phyloP scores from a whole-genome alignment of 768 basidiomycete genomes.

The Psilocybe azurescens region DNA sequence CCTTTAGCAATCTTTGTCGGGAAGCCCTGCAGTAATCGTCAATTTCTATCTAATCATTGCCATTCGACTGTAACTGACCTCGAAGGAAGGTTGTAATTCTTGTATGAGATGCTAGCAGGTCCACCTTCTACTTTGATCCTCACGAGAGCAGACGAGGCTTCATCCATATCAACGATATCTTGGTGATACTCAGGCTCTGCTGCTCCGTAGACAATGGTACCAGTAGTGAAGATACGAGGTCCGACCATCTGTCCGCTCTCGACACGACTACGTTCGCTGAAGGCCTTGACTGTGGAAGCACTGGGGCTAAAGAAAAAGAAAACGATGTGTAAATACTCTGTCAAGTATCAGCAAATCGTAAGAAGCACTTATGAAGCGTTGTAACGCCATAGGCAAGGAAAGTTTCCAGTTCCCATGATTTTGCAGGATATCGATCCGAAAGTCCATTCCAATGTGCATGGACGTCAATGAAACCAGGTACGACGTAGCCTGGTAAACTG shows the following conservation, averaged over 20 bases:
- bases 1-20: conserved; percentile 65
- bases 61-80: conserved; percentile 42
- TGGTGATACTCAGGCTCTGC: conserved; percentile 53
- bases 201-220: conserved; percentile 67
- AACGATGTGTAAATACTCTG: background rate
- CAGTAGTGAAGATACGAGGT: conserved; percentile 76
- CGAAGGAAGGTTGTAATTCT: conserved; percentile 77
- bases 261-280: conserved; percentile 67
- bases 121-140: conserved; percentile 79
- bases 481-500: conserved; percentile 53
- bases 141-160: conserved; percentile 68
- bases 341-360: background rate
- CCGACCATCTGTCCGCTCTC: conserved; percentile 74
- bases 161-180: conserved; percentile 63
- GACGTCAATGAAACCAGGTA: conserved; percentile 78
- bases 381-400: conserved; percentile 82
- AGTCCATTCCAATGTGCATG: conserved; percentile 78
- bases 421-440: conserved; percentile 55
- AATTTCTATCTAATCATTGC: background rate
- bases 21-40: conserved; percentile 54
- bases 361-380: conserved; percentile 74
- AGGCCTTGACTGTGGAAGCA: conserved; percentile 62
- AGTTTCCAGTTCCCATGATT: conserved; percentile 76
- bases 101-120: conserved; percentile 72
- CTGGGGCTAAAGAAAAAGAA: conserved; percentile 54